phyloP scores from a whole-genome alignment of 2,329 filamentous ascomycete genomes.

The Aspergillus sp. region DNA sequence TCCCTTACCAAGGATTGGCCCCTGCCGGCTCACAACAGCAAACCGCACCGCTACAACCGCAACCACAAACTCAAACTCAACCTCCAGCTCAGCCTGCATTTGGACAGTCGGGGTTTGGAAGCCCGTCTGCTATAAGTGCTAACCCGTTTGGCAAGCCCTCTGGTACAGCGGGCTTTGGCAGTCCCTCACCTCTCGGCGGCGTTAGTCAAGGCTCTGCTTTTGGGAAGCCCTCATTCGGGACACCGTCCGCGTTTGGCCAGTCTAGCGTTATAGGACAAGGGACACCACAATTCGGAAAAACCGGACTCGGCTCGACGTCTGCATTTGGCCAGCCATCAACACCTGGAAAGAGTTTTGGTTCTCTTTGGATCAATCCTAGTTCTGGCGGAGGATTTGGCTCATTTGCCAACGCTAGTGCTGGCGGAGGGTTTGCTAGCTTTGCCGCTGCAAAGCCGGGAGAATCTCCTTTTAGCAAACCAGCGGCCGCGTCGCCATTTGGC shows the following conservation, averaged over 20 bases:
- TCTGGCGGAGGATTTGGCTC: constrained; percentile 30
- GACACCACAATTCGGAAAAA: constrained; percentile 27
- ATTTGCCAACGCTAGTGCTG: constrained; percentile 22
- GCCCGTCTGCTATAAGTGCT: constrained; percentile 22
- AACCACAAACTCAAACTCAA: constrained; percentile 12
- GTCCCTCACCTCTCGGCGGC: constrained; percentile 19
- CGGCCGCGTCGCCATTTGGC: constrained; percentile 20
- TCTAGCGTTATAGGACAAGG: constrained; percentile 26
- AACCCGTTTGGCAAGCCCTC: constrained; percentile 26
- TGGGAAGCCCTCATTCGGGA: constrained; percentile 22
- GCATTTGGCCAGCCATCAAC: constrained; percentile 28
- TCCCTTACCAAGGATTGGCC: constrained; percentile 64
- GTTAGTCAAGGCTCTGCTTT: constrained; percentile 18
- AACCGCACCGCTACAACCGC: constrained; percentile 17
- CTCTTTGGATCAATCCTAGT: constrained; percentile 9
- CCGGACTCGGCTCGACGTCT: constrained; percentile 21
- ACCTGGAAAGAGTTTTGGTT: constrained; percentile 16
- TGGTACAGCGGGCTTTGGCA: constrained; percentile 21
- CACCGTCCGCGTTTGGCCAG: constrained; percentile 28
- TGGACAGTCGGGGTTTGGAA: constrained; percentile 21
- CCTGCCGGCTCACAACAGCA: constrained; percentile 26
- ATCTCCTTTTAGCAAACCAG: constrained; percentile 16
- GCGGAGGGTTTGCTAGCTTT: constrained; percentile 17
- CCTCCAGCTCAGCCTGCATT: constrained; percentile 18
- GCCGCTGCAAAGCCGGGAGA: constrained; percentile 17